phyloP scores from a whole-genome alignment of 1,284 basidiomycete species.

The Entoloma clypeatum region DNA sequence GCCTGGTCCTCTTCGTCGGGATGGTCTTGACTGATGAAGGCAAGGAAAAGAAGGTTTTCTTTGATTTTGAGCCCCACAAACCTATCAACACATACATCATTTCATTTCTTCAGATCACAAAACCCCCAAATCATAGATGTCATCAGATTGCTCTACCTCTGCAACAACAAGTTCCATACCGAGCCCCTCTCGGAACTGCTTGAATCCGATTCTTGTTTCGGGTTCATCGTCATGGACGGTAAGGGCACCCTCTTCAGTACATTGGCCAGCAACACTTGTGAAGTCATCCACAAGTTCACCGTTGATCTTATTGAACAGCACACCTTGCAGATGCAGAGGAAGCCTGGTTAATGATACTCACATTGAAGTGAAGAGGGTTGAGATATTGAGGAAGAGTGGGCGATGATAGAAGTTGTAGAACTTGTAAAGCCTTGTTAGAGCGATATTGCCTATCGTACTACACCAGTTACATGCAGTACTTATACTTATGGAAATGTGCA shows the following conservation, averaged over 20 bases:
- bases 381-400: too few relatives aligned
- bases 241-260: slow-evolving; percentile 96
- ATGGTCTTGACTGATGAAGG: slow-evolving; percentile 98
- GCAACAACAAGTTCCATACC: slow-evolving; percentile 99
- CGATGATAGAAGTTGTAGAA: too few relatives aligned
- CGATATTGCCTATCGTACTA: too few relatives aligned
- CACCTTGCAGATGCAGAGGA: too few relatives aligned
- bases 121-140: slow-evolving; percentile 10
- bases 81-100: slow-evolving; percentile 92
- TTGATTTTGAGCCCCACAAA: slow-evolving; percentile 97
- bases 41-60: slow-evolving; percentile 98
- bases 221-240: slow-evolving; percentile 99
- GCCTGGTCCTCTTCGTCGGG: slow-evolving; percentile 95
- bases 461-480: too few relatives aligned
- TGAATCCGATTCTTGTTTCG: slow-evolving; percentile 97
- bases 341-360: too few relatives aligned
- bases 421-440: too few relatives aligned
- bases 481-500: too few relatives aligned
- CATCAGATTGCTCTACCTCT: slow-evolving; percentile 89
- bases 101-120: slow-evolving; percentile 6
- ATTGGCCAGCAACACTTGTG: slow-evolving; percentile 95
- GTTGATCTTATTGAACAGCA: too few relatives aligned
- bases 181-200: slow-evolving; percentile 95
- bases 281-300: slow-evolving; percentile 96
- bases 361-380: too few relatives aligned